Conservation (phyloP, 768 basidiomycete species). For the Hemileccinum rubropunctum region DNA sequence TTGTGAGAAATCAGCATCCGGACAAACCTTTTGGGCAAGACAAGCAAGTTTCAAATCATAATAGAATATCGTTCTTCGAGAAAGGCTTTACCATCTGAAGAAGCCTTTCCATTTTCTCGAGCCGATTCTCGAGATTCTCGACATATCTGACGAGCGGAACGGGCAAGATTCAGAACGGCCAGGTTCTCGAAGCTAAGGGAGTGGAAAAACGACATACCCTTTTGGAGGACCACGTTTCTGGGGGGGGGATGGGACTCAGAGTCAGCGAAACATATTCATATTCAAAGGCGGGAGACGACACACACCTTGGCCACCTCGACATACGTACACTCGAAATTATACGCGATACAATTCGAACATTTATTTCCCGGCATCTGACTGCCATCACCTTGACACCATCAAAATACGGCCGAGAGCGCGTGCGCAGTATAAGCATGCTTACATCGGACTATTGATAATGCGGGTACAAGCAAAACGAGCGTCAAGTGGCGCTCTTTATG, state of each 20-base stretch:
- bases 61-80: neutral
- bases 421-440: constrained; percentile 11
- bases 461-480: too few relatives aligned
- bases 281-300: neutral
- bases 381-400: constrained; percentile 48
- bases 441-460: constrained; percentile 19
- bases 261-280: too few relatives aligned
- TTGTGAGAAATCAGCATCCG: constrained; percentile 58
- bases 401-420: too few relatives aligned
- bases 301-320: constrained; percentile 52
- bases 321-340: constrained; percentile 52
- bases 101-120: constrained; percentile 65
- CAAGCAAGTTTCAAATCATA: too few relatives aligned
- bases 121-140: constrained; percentile 56
- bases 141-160: constrained; percentile 44
- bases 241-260: neutral
- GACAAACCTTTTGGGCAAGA: constrained; percentile 59
- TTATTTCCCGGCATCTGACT: constrained; percentile 51
- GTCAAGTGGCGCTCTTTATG: too few relatives aligned
- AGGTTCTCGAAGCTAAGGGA: neutral
- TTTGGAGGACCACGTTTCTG: constrained; percentile 43
- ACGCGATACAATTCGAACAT: constrained; percentile 56
- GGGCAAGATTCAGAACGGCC: neutral
- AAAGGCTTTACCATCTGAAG: constrained; percentile 44
- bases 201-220: constrained; percentile 24